Evolutionary conservation across 208 protist species (phyloP), one percentile per base, ranked within the genome.

Genomic region (Acanthamoeba comandoni): DNA sequence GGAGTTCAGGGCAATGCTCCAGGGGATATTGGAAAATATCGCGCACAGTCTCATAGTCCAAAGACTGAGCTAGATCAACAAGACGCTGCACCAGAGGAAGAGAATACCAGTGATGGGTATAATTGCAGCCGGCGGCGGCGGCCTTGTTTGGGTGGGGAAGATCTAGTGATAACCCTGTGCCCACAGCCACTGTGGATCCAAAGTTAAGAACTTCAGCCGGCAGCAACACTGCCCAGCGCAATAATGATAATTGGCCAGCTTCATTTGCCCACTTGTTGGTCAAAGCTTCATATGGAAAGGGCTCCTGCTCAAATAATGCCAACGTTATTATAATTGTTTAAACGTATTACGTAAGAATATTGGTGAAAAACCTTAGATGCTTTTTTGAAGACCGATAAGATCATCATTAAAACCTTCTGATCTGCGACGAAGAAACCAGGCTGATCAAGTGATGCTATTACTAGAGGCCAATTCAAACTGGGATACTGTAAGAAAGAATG

Each of bases 361-460:
- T 49, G n/a, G 60, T 70, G 26, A 24, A 39, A 73, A 26, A 92
- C 91, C 69, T 89, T 62, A 0, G 87, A 92, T 0, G 70, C 90
- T 7, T 62, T 26, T 29, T 92, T 89, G 69, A 95, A 96, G 3
- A 91, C 82, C 8, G 55, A 43, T 5, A 97, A 31, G 11, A 97
- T 92, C 0, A 97, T 49, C 17, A 58, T 31, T 0, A 97, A 43
- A 12, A 92, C 96, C 58, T 70, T 92, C 35, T 91, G 49, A 52
- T 95, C 94, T 0, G 80, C 19, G 2, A 96, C 26, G 5, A 92
- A 55, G 88, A 96, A 96, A 7, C 35, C 87, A n/a, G 94, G 93
- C 62, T 93, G 62, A 71, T 97, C 96, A 2, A 97, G 87, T 5
- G 64, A 62, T 19, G 43, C 73, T 11, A 97, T 91, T 0, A 97